A percentile compares a stretch with the other conserved stretches of the same genome.
phyloP scores from a whole-genome alignment of 139 green algal genomes.

The Micromonas pusilla region DNA sequence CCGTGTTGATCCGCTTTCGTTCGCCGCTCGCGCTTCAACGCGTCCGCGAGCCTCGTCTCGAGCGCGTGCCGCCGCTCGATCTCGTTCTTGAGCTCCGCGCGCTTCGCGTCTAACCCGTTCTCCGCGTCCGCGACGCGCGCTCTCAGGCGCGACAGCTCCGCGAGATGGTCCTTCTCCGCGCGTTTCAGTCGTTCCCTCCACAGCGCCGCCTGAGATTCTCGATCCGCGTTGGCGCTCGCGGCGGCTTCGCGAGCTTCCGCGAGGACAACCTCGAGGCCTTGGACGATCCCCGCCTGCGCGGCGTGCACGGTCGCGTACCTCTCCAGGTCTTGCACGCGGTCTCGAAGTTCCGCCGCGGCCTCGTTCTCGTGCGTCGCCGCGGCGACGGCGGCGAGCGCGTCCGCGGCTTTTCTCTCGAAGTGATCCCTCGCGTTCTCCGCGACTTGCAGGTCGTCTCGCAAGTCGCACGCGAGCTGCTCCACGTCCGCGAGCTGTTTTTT shows the following conservation, averaged over 20 bases:
- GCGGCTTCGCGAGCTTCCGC: background rate
- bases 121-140: background rate
- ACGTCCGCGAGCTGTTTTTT: background rate
- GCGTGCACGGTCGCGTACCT: background rate
- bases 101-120: background rate
- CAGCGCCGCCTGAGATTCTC: background rate
- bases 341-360: background rate
- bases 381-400: background rate
- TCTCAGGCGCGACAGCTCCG: background rate
- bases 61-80: background rate
- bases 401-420: background rate
- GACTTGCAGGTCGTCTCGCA: background rate
- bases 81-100: background rate
- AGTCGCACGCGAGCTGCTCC: background rate
- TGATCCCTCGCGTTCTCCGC: background rate
- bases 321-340: background rate
- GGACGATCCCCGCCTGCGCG: background rate
- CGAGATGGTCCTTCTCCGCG: background rate
- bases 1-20: background rate
- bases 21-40: background rate
- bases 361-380: background rate
- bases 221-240: background rate
- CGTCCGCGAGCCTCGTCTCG: background rate
- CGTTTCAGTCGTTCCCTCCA: background rate
- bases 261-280: background rate